phyloP scores from a whole-genome alignment of 2,329 filamentous ascomycete genomes.

The Scedosporium dehoogii region DNA sequence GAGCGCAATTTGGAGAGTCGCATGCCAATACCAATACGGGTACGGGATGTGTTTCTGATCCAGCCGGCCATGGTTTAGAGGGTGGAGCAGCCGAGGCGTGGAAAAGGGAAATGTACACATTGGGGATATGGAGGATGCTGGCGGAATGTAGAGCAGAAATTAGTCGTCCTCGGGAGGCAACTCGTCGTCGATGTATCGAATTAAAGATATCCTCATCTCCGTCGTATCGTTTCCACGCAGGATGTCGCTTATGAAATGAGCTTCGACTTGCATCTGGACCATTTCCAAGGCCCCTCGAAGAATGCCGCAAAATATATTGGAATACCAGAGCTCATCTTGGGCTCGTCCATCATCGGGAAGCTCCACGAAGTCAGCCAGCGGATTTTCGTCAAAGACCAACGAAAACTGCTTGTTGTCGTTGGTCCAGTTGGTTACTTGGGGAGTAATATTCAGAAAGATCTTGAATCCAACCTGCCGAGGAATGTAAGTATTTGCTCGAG shows the following conservation, averaged over 20 bases:
- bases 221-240: constrained; percentile 90
- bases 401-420: constrained; percentile 95
- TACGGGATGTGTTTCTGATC: no score
- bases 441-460: constrained; percentile 95
- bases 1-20: no score
- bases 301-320: constrained; percentile 91
- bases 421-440: constrained; percentile 89
- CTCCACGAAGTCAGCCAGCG: constrained; percentile 93
- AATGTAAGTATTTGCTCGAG: constrained; percentile 12
- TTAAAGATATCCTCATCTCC: constrained; percentile 87
- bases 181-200: constrained; percentile 95
- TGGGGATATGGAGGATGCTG: no score
- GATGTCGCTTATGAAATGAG: constrained; percentile 90
- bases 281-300: constrained; percentile 88
- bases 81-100: background rate
- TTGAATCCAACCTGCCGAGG: constrained; percentile 79
- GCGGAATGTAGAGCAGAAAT: constrained; percentile 12
- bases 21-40: no score
- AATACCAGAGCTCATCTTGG: constrained; percentile 97
- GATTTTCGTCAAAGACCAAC: constrained; percentile 92
- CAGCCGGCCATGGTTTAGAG: no score
- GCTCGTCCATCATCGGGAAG: constrained; percentile 90
- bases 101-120: background rate
- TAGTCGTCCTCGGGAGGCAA: constrained; percentile 93
- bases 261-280: constrained; percentile 99